A percentile compares a stretch with the other conserved stretches of the same genome.
These are phyloP conservation scores for Dictyostelium purpureum DNA, from an alignment of 78 protist species.

Conservation along the genomic window DNA sequence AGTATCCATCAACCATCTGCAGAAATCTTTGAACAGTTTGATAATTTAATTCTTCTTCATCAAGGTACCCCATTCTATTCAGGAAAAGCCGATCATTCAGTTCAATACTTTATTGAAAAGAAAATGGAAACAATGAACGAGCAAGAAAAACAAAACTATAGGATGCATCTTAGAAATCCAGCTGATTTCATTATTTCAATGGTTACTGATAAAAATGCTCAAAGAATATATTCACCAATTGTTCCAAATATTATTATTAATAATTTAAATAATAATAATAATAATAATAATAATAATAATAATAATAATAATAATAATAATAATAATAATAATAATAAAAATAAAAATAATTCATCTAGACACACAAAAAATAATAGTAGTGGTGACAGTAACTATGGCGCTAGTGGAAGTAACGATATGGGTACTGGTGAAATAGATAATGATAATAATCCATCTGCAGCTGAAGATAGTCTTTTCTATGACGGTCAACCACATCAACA, in stretches of 20 bases:
- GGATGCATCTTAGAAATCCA: slow-evolving; percentile 68
- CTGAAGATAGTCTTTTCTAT: too few species aligned
- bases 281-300: background rate
- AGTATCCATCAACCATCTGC: slow-evolving; percentile 93
- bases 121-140: slow-evolving; percentile 22
- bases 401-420: too few species aligned
- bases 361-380: too few species aligned
- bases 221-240: background rate
- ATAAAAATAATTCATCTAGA: background rate
- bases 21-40: slow-evolving; percentile 85
- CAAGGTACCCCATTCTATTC: slow-evolving; percentile 75
- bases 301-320: background rate
- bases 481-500: background rate
- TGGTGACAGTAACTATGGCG: too few species aligned
- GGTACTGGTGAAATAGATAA: too few species aligned
- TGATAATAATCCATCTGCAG: too few species aligned
- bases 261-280: background rate
- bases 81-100: slow-evolving; percentile 26
- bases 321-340: background rate
- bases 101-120: slow-evolving; percentile 39
- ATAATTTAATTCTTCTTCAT: slow-evolving; percentile 79
- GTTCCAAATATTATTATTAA: background rate
- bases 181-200: slow-evolving; percentile 82
- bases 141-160: slow-evolving; percentile 11
- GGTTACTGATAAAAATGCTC: slow-evolving; percentile 23